These are phyloP conservation scores for Nakazawaea populi DNA, from an alignment of 805 yeast species.

Conservation along the genomic window DNA sequence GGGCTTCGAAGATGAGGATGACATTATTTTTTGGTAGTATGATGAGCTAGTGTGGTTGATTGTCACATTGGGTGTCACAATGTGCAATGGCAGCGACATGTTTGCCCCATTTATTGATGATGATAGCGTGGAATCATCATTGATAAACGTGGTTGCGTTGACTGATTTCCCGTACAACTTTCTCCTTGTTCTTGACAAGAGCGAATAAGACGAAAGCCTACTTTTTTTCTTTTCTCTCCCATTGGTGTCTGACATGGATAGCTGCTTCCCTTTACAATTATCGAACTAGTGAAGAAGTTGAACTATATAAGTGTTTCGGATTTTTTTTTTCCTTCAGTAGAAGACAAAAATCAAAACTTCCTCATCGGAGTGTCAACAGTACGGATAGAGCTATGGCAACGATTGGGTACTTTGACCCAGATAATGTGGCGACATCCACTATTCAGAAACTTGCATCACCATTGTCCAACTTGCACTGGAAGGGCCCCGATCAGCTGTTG, in stretches of 20 bases:
- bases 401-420: slow-evolving; percentile 74
- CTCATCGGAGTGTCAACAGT: too few relatives aligned
- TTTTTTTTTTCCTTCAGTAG: too few relatives aligned
- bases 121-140: slow-evolving; percentile 4
- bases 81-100: slow-evolving; percentile 3
- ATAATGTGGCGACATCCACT: slow-evolving; percentile 45
- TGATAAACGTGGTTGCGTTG: slow-evolving; percentile 1
- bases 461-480: slow-evolving; percentile 69
- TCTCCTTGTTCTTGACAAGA: slow-evolving; percentile 3
- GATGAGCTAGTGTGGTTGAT: slow-evolving; percentile 1
- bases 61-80: slow-evolving; percentile 1
- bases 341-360: too few relatives aligned
- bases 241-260: not conserved
- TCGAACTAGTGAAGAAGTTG: too few relatives aligned
- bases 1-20: not conserved
- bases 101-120: slow-evolving; percentile 1
- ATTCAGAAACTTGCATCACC: slow-evolving; percentile 39
- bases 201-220: slow-evolving; percentile 2
- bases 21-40: slow-evolving; percentile 6
- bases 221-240: not conserved
- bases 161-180: slow-evolving; percentile 2
- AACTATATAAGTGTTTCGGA: not conserved
- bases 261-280: too few relatives aligned
- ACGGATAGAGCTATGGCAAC: slow-evolving; percentile 6
- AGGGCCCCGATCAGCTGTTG: slow-evolving; percentile 42